Percentiles rank a stretch among this genome's conserved stretches.
Evolutionary conservation across 2,329 filamentous ascomycete genomes (phyloP).

Genomic region (Coleophoma cylindrospora): DNA sequence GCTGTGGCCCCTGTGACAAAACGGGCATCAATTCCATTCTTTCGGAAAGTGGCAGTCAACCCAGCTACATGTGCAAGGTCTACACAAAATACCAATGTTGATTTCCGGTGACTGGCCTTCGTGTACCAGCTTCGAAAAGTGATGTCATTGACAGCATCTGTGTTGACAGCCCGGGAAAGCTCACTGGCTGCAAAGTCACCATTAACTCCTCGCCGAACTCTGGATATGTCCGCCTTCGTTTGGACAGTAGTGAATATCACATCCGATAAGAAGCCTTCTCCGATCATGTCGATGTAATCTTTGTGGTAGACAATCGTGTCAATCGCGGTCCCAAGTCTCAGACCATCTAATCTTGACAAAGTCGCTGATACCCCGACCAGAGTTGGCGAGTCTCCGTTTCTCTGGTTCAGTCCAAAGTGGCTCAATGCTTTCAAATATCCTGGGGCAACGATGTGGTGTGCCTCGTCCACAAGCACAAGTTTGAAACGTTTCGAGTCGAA

Average conservation of each 20-base stretch:
- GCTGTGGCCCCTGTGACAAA: conserved; percentile 83
- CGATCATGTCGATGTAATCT: conserved; percentile 75
- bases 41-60: conserved; percentile 71
- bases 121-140: conserved; percentile 83
- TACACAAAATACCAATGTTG: conserved; percentile 91
- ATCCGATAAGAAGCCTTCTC: conserved; percentile 85
- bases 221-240: conserved; percentile 73
- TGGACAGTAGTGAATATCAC: conserved; percentile 93
- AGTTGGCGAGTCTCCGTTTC: conserved; percentile 47
- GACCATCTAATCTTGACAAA: conserved; percentile 73
- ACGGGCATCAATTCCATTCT: conserved; percentile 73
- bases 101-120: conserved; percentile 68
- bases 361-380: conserved; percentile 89
- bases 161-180: conserved; percentile 83
- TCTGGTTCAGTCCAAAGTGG: conserved; percentile 69
- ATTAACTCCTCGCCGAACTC: conserved; percentile 54
- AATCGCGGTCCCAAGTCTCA: conserved; percentile 77
- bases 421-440: conserved; percentile 70
- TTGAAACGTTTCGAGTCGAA: conserved; percentile 81
- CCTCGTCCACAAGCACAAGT: conserved; percentile 89
- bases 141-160: conserved; percentile 71
- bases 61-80: conserved; percentile 77
- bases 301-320: conserved; percentile 97
- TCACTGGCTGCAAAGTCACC: conserved; percentile 78
- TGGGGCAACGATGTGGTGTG: conserved; percentile 88